Base-by-base conservation (phyloP, 164 flowering plant species). In the Euptelea pleiosperma region DNA sequence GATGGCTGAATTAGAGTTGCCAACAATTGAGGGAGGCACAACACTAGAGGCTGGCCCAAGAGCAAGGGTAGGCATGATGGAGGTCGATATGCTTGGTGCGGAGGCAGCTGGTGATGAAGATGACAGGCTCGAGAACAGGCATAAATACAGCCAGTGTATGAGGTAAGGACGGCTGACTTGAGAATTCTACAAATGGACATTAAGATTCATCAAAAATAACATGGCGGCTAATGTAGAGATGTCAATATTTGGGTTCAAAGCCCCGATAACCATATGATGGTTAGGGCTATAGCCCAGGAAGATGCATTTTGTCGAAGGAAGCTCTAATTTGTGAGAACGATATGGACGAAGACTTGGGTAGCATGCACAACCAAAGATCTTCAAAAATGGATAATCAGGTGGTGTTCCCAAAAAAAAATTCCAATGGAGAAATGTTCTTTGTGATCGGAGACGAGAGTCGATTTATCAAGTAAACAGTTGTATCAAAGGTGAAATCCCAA, bases 211-310 rank as follows among this genome's bases (percentile, higher is more conserved):
- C 47, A 57, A 64, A 64, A 10, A 40, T 12, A 4, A 48, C 57
- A 57, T 48, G n/a, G 1, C 57, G 22, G 7, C 56, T 16, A 7
- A 52, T 29, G 26, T 30, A 57, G 0, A 43, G 2, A 15, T 16
- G 50, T 10, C 16, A 1, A 2, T 48, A 5, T 30, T 9, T 0
- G 0, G 28, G 6, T 12, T 64, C 40, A 11, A 40, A 6, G 8
- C 62, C 50, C 8, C 12, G 0, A 14, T 64, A 3, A 2, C 61
- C 62, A 15, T 56, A 15, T 37, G 31, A 24, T 64, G 48, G 3
- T 21, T 34, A 15, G 50, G n/a, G 11, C 42, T 56, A 35, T 57
- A 64, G 3, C 68, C 50, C 1, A 64, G 9, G 14, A 64, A 64
- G 6, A 64, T 15, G 35, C 62, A 64, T 3, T 15, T 25, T 6